phyloP scores from a whole-genome alignment of 805 yeast species.

The Pichia membranifaciens region DNA sequence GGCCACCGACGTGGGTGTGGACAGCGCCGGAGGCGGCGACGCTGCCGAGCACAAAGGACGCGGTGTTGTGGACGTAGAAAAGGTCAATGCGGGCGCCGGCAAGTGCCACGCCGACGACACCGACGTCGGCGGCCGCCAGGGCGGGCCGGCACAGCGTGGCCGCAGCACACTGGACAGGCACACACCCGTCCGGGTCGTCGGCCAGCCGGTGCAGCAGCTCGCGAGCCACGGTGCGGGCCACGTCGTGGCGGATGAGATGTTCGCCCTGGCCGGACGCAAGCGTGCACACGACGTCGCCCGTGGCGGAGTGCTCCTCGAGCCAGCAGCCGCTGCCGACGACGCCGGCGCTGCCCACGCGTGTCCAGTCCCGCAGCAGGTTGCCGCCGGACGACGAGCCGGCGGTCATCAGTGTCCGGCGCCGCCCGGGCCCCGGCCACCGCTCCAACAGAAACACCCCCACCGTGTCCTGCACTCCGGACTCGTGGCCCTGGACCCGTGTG shows the following conservation, averaged over 20 bases:
- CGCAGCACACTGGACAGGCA: neutral
- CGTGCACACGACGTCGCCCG: neutral
- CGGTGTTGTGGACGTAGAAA: constrained; percentile 1
- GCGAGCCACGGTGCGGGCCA: neutral
- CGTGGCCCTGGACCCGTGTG: neutral
- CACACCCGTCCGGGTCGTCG: neutral
- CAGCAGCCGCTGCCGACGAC: constrained; percentile 7
- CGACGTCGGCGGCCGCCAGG: neutral
- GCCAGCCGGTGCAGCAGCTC: neutral
- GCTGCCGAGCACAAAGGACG: constrained; percentile 2
- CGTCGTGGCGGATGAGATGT: neutral
- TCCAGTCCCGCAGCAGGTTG: neutral
- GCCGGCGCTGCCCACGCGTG: constrained; percentile 5
- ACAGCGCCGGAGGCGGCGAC: neutral
- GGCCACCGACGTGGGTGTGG: neutral
- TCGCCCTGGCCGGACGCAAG: constrained; percentile 7
- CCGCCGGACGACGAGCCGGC: constrained; percentile 6
- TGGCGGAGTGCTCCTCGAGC: neutral
- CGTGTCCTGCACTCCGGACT: neutral
- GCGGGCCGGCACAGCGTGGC: neutral
- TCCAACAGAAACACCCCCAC: constrained; percentile 3
- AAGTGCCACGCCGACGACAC: neutral
- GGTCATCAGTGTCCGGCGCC: neutral
- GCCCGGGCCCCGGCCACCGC: neutral
- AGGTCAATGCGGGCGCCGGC: neutral